Percentiles rank a stretch among this genome's conserved stretches.
phyloP scores from a whole-genome alignment of 116 monocot species.

The Zostera marina region DNA sequence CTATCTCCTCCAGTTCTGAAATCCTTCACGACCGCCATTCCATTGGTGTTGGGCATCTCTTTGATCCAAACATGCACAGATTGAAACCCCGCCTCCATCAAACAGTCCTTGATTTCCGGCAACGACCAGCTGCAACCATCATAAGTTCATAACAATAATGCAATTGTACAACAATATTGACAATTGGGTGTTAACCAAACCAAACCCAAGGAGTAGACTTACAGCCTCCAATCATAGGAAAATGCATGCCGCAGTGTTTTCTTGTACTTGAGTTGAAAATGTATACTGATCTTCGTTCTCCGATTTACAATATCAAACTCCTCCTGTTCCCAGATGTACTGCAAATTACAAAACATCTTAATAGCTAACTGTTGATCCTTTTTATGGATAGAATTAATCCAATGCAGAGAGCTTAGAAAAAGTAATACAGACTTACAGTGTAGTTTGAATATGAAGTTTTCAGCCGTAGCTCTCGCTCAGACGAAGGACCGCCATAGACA shows the following conservation, averaged over 20 bases:
- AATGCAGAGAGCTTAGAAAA: neutral
- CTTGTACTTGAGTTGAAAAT: constrained; percentile 65
- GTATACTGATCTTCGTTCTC: constrained; percentile 84
- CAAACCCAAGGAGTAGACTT: constrained; percentile 14
- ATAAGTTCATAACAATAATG: neutral
- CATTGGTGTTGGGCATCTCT: constrained; percentile 68
- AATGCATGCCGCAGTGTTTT: constrained; percentile 68
- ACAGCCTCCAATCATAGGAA: constrained; percentile 93
- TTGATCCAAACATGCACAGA: constrained; percentile 79
- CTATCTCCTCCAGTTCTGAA: constrained; percentile 21
- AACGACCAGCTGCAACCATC: constrained; percentile 59
- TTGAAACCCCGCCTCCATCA: constrained; percentile 78
- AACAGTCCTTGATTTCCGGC: constrained; percentile 81
- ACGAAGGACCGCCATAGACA: constrained; percentile 86
- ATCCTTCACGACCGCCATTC: constrained; percentile 17
- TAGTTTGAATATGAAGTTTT: constrained; percentile 59
- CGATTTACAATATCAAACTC: constrained; percentile 78
- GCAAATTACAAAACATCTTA: constrained; percentile 32
- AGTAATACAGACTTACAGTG: constrained; percentile 24
- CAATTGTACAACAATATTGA: neutral
- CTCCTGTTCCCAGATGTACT: constrained; percentile 94
- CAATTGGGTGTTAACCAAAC: no score
- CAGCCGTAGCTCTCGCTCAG: constrained; percentile 55
- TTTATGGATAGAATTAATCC: no score
- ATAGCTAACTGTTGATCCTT: no score